phyloP scores from a whole-genome alignment of 75 land plant genomes.

The Isoetes taiwanensis region DNA sequence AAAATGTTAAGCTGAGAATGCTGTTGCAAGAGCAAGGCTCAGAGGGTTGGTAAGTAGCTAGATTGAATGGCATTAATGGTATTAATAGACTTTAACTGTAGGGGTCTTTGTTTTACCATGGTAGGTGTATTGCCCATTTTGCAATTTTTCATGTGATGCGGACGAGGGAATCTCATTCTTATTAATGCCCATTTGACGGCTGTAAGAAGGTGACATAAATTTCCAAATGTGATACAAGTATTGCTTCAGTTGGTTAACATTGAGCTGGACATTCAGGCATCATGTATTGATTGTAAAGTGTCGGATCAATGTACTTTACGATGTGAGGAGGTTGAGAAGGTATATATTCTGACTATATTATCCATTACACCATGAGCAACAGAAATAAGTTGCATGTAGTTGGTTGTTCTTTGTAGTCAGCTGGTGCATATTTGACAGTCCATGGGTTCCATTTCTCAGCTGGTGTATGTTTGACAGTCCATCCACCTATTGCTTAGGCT shows the following conservation, averaged over 20 bases:
- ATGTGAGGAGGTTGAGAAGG: conserved; percentile 32
- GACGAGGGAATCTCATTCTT: conserved; percentile 20
- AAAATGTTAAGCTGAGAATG: conserved; percentile 30
- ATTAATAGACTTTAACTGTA: not conserved
- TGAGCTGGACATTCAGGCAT: conserved; percentile 15
- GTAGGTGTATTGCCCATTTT: conserved; percentile 36
- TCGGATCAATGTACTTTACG: conserved; percentile 23
- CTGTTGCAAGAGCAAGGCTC: conserved; percentile 24
- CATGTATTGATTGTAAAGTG: conserved; percentile 26
- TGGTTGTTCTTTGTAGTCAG: no score
- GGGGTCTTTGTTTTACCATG: not conserved
- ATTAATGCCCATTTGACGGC: conserved; percentile 19
- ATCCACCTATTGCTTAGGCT: no score
- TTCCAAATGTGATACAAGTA: no score
- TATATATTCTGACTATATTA: no score
- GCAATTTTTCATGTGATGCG: conserved; percentile 32
- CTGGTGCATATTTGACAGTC: no score
- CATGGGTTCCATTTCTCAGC: no score
- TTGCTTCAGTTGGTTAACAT: not conserved
- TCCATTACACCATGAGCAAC: no score
- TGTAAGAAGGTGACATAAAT: conserved; percentile 15
- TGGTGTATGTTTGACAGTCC: no score
- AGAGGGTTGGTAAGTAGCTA: conserved; percentile 22
- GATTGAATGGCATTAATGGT: not conserved
- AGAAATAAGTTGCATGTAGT: no score